These are phyloP conservation scores for carrot (Daucus carota) DNA, from an alignment of 129 eudicot species.

Conservation along the genomic window DNA sequence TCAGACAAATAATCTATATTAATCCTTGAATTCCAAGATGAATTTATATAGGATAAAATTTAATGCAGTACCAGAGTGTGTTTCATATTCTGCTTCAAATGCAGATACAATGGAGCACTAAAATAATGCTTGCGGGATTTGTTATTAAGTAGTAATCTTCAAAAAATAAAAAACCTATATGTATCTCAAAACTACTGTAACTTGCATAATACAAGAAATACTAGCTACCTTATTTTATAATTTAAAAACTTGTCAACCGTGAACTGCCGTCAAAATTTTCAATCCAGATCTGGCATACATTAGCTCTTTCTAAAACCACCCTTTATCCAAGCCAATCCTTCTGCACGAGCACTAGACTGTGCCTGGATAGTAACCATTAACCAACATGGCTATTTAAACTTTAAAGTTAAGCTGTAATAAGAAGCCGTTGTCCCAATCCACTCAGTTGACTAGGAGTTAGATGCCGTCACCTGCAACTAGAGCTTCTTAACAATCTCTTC, in stretches of 20 bases:
- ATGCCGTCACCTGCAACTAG: slow-evolving; percentile 16
- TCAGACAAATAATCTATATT: too few relatives aligned
- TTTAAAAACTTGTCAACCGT: not conserved
- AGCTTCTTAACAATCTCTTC: slow-evolving; percentile 84
- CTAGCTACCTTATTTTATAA: not conserved
- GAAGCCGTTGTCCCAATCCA: not conserved
- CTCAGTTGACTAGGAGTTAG: not conserved
- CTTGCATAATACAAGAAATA: not conserved
- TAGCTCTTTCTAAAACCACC: not conserved
- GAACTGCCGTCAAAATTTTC: not conserved
- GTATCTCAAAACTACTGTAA: not conserved
- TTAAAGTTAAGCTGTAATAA: not conserved
- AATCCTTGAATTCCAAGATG: too few relatives aligned
- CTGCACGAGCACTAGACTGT: not conserved
- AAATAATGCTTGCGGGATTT: not conserved
- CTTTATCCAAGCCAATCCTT: not conserved
- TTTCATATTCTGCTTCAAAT: not conserved
- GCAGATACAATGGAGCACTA: not conserved
- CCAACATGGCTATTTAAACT: not conserved
- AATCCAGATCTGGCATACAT: not conserved
- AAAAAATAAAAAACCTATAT: not conserved
- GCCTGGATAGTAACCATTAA: not conserved
- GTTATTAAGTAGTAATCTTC: not conserved
- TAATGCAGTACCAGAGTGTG: too few relatives aligned
- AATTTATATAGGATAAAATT: too few relatives aligned